Base-by-base conservation (phyloP, 768 basidiomycete genomes). In the Lanmaoa rubissima region DNA sequence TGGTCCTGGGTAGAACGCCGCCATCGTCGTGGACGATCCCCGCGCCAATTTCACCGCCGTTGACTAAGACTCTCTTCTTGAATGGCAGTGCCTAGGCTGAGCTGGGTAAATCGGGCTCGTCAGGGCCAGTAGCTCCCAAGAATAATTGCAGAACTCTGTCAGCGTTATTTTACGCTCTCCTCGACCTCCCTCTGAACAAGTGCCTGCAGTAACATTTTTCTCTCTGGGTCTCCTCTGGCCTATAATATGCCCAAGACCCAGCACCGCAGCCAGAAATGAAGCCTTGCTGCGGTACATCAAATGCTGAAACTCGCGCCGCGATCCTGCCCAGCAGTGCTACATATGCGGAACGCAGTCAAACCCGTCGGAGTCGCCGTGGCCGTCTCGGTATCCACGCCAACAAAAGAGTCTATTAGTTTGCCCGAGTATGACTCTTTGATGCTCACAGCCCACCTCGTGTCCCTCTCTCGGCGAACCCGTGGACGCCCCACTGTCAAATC, bases 1-100 rank as follows among this genome's bases (percentile, higher is more conserved):
- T 21, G 80, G 75, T 19, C 78, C 76, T n/a, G 79, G 78, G 68
- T 82, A 85, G 60, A 79, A 62, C 43, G 52, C 43, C 34, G 65
- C 48, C 69, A 72, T 72, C 69, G 60, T 62, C 57, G 59, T 52
- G 45, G 50, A 51, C 60, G 61, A 36, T 41, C 54, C 35, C 53
- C 53, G 40, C 58, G 42, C 45, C 51, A 32, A 40, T 31, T 39
- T 43, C 28, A 17, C 43, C 50, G 38, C 28, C 61, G 49, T 67
- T 56, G 61, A 57, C 55, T 55, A 61, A 60, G 53, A 31, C 47
- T 13, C 40, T 35, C 44, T 32, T 13, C 48, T 21, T 3, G n/a
- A 45, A 61, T 24, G 68, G 68, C 70, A 44, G 61, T 72, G 68
- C 58, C 53, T 32, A 24, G 21, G 21, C 24, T 41, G 46, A 46